A percentile compares a stretch with the other conserved stretches of the same genome.
phyloP scores from a whole-genome alignment of 2,329 filamentous ascomycete genomes.

The Aspergillus candidus region DNA sequence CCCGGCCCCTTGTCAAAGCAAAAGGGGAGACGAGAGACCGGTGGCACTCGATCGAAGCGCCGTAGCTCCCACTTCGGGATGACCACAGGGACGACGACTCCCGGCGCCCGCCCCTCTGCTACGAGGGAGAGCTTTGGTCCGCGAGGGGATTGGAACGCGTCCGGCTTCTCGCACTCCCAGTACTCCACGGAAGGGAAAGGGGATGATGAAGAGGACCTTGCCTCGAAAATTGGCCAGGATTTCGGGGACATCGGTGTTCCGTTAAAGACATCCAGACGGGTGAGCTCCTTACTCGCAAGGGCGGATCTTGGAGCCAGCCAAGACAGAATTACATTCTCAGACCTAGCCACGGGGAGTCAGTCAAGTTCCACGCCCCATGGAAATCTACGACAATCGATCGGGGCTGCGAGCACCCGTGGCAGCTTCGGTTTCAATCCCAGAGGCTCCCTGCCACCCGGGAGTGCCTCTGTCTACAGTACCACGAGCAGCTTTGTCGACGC shows the following conservation, averaged over 20 bases:
- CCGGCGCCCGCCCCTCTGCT: conserved; percentile 57
- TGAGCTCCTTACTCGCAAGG: conserved; percentile 85
- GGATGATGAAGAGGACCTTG: conserved; percentile 54
- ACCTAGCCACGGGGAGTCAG: conserved; percentile 52
- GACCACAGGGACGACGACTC: conserved; percentile 68
- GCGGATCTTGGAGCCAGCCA: conserved; percentile 81
- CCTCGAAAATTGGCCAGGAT: conserved; percentile 66
- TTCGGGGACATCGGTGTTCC: conserved; percentile 50
- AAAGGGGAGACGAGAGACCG: conserved; percentile 47
- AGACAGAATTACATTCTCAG: conserved; percentile 72
- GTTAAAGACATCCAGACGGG: conserved; percentile 62
- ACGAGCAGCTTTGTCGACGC: conserved; percentile 61
- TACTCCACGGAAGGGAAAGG: conserved; percentile 46
- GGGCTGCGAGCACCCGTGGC: conserved; percentile 57
- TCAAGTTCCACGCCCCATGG: conserved; percentile 32
- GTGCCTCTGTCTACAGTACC: conserved; percentile 41
- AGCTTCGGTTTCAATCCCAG: conserved; percentile 53
- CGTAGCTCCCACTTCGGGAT: conserved; percentile 59
- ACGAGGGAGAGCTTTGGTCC: conserved; percentile 72
- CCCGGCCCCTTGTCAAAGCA: conserved; percentile 41
- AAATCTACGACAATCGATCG: conserved; percentile 65
- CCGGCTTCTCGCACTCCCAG: conserved; percentile 35
- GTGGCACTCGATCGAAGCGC: conserved; percentile 60
- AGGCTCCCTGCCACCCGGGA: conserved; percentile 51
- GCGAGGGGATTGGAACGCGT: conserved; percentile 39